These are phyloP conservation scores for Tetragonia tetragonoides DNA, from an alignment of 148 eudicot species.

Conservation along the genomic window DNA sequence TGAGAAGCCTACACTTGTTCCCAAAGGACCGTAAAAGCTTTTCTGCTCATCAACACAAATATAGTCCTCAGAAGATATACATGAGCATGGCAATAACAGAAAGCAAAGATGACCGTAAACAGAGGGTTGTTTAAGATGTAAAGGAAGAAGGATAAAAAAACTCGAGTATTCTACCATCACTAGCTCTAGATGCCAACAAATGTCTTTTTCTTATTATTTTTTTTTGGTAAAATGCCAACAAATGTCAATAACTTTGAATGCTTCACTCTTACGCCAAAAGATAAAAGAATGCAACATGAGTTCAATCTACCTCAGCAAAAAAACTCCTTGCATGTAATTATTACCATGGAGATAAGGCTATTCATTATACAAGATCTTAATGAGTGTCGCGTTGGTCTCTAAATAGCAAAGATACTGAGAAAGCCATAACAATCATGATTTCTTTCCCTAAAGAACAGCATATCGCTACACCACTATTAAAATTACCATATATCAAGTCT, in stretches of 20 bases:
- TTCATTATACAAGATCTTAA: background rate
- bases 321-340: background rate
- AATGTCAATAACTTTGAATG: no score
- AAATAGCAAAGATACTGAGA: background rate
- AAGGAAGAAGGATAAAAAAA: background rate
- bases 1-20: no score
- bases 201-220: no score
- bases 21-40: no score
- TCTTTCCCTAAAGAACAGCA: background rate
- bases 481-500: background rate
- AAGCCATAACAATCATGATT: background rate
- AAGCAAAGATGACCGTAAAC: background rate
- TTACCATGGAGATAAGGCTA: no score
- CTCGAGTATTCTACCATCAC: no score
- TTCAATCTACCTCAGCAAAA: background rate
- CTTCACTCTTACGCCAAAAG: no score
- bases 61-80: background rate
- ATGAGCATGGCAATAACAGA: background rate
- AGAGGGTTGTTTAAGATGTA: background rate
- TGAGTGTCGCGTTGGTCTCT: background rate
- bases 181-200: no score
- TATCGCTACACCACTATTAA: background rate
- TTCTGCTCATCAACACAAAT: no score
- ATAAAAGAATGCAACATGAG: background rate
- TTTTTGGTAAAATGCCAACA: no score